Percentiles rank a stretch among this genome's conserved stretches.
Evolutionary conservation across 106 monocot species (phyloP).

Genomic region (Chionographis japonica): DNA sequence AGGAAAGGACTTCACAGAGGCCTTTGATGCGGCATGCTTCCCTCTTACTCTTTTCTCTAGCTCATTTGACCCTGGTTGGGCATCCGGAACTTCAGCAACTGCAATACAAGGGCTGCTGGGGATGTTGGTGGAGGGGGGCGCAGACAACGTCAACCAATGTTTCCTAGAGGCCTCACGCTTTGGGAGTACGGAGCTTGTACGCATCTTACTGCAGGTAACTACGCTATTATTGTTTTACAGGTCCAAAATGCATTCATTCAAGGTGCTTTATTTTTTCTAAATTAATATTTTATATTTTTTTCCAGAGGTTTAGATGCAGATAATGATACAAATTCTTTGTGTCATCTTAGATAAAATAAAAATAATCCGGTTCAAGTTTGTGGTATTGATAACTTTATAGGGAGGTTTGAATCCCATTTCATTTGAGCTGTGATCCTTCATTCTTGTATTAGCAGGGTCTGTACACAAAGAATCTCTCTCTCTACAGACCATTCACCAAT

Average conservation of each 20-base stretch:
- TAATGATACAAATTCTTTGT: too few species aligned
- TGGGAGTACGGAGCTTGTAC: constrained; percentile 73
- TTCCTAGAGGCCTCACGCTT: constrained; percentile 72
- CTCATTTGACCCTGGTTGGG: constrained; percentile 62
- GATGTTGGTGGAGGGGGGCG: constrained; percentile 64
- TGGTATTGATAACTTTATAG: too few species aligned
- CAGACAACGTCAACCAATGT: constrained; percentile 73
- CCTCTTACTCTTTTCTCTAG: constrained; percentile 71
- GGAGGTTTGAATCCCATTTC: too few species aligned
- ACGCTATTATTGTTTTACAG: neutral
- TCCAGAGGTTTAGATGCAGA: too few species aligned
- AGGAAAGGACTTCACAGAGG: constrained; percentile 62
- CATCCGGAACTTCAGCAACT: constrained; percentile 48
- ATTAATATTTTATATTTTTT: too few species aligned
- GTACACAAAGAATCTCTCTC: too few species aligned
- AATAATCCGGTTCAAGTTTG: too few species aligned
- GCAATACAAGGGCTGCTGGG: constrained; percentile 57
- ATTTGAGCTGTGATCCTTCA: too few species aligned
- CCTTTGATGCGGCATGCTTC: constrained; percentile 76
- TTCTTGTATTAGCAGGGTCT: too few species aligned
- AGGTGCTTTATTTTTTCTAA: too few species aligned
- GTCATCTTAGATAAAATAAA: too few species aligned
- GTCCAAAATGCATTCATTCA: neutral
- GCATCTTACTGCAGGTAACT: constrained; percentile 61
- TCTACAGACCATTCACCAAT: too few species aligned